Conservation (phyloP, 1,139 yeast genomes). For the Blastobotrys buckinghamii region DNA sequence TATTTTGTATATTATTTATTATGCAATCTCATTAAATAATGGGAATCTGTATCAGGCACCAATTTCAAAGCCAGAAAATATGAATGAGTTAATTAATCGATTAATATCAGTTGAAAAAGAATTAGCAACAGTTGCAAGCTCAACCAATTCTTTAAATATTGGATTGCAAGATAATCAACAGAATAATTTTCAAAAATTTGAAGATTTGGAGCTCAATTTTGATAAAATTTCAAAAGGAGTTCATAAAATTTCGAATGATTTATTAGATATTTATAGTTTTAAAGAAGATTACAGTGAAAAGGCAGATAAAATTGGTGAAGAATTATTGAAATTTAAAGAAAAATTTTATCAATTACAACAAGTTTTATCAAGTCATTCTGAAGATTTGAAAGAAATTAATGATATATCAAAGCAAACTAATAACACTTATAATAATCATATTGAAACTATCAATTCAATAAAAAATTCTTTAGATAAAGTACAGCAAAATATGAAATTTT, state of each 20-base stretch:
- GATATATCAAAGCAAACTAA: constrained; percentile 5
- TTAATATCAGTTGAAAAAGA: constrained; percentile 18
- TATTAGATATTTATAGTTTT: constrained; percentile 10
- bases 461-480: constrained; percentile 8
- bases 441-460: constrained; percentile 12
- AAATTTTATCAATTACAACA: constrained; percentile 8
- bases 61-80: constrained; percentile 16
- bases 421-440: constrained; percentile 7
- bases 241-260: constrained; percentile 8
- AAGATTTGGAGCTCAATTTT: constrained; percentile 13
- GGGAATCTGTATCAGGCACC: constrained; percentile 8
- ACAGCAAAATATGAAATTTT: constrained; percentile 5
- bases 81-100: constrained; percentile 16
- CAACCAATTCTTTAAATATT: constrained; percentile 12
- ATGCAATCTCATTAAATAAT: not conserved
- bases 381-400: constrained; percentile 9
- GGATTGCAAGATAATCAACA: constrained; percentile 14
- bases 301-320: constrained; percentile 6
- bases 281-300: constrained; percentile 8
- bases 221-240: constrained; percentile 11
- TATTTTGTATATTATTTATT: not conserved
- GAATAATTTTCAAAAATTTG: constrained; percentile 7
- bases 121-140: constrained; percentile 13
- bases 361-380: constrained; percentile 8
- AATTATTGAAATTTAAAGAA: constrained; percentile 4